These are phyloP conservation scores for Candida stauntonica DNA, from an alignment of 805 yeast species.

Conservation along the genomic window DNA sequence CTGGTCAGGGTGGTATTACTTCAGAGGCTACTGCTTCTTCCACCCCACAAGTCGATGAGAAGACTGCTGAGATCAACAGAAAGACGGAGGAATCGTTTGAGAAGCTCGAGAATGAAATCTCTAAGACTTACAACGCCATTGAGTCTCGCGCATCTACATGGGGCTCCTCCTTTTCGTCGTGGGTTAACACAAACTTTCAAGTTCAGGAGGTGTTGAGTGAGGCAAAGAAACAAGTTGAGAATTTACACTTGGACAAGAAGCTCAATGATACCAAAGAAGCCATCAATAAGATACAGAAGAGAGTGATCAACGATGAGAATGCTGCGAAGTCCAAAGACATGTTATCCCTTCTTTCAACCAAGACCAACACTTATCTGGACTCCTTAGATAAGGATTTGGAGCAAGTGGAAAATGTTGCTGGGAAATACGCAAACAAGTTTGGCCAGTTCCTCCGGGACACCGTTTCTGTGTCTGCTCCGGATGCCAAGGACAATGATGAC, in stretches of 20 bases:
- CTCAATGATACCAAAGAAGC: slow-evolving; percentile 12
- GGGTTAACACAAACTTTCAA: slow-evolving; percentile 31
- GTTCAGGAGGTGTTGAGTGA: slow-evolving; percentile 31
- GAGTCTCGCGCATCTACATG: slow-evolving; percentile 38
- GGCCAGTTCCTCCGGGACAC: slow-evolving; percentile 50
- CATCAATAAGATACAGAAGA: slow-evolving; percentile 14
- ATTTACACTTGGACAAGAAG: slow-evolving; percentile 19
- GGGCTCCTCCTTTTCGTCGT: slow-evolving; percentile 31
- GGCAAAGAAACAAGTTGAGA: slow-evolving; percentile 21
- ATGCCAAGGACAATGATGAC: slow-evolving; percentile 9
- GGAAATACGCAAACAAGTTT: slow-evolving; percentile 51
- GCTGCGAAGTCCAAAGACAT: slow-evolving; percentile 13
- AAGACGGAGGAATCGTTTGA: slow-evolving; percentile 51
- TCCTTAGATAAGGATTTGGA: slow-evolving; percentile 72
- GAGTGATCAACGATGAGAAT: slow-evolving; percentile 16
- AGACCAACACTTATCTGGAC: slow-evolving; percentile 63
- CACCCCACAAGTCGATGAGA: slow-evolving; percentile 13
- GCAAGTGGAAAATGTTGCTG: slow-evolving; percentile 65
- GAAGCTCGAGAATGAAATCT: slow-evolving; percentile 50
- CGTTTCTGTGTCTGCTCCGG: slow-evolving; percentile 27
- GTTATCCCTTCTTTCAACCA: slow-evolving; percentile 15
- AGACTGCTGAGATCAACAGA: slow-evolving; percentile 28
- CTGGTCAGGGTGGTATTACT: background rate
- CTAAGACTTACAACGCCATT: slow-evolving; percentile 41
- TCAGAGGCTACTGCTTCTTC: too few species aligned